phyloP scores from a whole-genome alignment of 169 alveolate species.

The Plasmodium berghei region DNA sequence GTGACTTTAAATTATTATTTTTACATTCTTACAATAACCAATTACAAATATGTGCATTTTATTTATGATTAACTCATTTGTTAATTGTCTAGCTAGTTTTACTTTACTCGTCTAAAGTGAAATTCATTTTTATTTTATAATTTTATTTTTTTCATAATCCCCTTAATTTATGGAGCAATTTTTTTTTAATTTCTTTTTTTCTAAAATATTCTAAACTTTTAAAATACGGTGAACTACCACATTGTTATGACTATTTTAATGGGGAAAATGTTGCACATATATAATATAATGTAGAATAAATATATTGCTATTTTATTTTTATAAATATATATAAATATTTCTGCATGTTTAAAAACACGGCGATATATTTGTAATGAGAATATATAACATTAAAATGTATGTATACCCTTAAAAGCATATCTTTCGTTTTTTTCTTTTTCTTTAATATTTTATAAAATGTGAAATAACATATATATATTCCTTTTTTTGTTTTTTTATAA shows the following conservation, averaged over 20 bases:
- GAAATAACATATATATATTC: too few relatives aligned
- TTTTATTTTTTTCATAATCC: conserved; percentile 15
- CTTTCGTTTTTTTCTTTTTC: too few relatives aligned
- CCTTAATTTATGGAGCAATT: not conserved
- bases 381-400: too few relatives aligned
- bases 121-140: not conserved
- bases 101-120: conserved; percentile 2
- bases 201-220: conserved; percentile 12
- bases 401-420: too few relatives aligned
- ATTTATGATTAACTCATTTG: conserved; percentile 18
- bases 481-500: too few relatives aligned
- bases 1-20: not conserved
- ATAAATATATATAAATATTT: not conserved
- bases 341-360: too few relatives aligned
- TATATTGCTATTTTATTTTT: not conserved
- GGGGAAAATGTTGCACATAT: not conserved
- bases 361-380: too few relatives aligned
- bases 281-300: not conserved
- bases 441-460: too few relatives aligned
- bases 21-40: too few relatives aligned
- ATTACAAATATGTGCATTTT: not conserved
- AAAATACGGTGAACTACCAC: not conserved
- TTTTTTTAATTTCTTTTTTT: conserved; percentile 20
- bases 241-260: not conserved
- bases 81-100: conserved; percentile 33